These are phyloP conservation scores for Senecio squalidus DNA, from an alignment of 140 eudicot genomes.

Conservation along the genomic window DNA sequence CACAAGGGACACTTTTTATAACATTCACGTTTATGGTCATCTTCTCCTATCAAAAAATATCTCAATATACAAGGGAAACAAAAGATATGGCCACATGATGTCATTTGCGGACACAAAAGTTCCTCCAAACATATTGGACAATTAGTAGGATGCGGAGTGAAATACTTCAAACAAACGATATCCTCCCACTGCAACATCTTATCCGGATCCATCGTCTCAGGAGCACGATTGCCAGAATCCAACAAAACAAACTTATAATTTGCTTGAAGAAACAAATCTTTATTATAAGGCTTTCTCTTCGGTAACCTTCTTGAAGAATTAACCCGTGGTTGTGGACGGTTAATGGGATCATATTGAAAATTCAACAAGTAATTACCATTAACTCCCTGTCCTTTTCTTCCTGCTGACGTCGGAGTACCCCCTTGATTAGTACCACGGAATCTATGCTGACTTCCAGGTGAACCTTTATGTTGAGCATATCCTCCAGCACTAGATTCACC, in stretches of 20 bases:
- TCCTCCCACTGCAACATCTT: constrained; percentile 90
- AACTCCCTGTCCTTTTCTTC: constrained; percentile 59
- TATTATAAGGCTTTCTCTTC: constrained; percentile 79
- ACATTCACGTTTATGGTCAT: constrained; percentile 59
- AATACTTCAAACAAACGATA: constrained; percentile 70
- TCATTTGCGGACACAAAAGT: constrained; percentile 90
- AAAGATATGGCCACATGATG: constrained; percentile 91
- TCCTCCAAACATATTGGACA: constrained; percentile 95
- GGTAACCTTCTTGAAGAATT: constrained; percentile 57
- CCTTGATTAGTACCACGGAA: constrained; percentile 38
- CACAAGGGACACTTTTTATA: constrained; percentile 91
- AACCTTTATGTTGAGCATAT: constrained; percentile 30
- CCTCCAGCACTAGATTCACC: constrained; percentile 34
- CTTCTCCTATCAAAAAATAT: constrained; percentile 62
- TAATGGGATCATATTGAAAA: constrained; percentile 85
- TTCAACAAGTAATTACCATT: constrained; percentile 85
- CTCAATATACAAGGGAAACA: constrained; percentile 91
- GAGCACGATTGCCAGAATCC: constrained; percentile 60
- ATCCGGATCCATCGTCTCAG: constrained; percentile 83
- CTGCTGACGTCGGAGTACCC: constrained; percentile 36
- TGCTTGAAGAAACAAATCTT: constrained; percentile 92
- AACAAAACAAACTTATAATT: constrained; percentile 80
- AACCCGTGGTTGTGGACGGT: constrained; percentile 56
- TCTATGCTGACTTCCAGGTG: constrained; percentile 26
- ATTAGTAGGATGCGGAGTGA: constrained; percentile 62